Evolutionary conservation across 2,329 filamentous ascomycete genomes (phyloP).

Genomic region (Fusarium coicis): DNA sequence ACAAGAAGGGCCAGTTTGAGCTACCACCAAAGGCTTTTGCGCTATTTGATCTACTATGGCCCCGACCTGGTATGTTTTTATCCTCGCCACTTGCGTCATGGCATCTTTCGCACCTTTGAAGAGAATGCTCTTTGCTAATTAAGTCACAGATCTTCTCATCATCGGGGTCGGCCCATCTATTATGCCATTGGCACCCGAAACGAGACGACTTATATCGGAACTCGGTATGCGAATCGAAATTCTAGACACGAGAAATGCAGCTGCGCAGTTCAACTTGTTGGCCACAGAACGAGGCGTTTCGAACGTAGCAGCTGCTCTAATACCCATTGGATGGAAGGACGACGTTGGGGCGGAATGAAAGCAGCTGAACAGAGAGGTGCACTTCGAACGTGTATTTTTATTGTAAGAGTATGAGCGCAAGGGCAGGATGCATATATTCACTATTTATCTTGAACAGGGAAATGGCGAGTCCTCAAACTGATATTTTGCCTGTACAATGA

Average conservation of each 20-base stretch:
- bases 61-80: constrained; percentile 79
- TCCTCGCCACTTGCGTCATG: neutral
- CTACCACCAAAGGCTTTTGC: constrained; percentile 77
- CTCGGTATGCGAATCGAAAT: constrained; percentile 89
- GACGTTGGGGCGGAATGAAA: constrained; percentile 55
- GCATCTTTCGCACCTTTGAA: neutral
- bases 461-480: neutral
- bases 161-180: constrained; percentile 85
- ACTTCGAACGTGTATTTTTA: constrained; percentile 4
- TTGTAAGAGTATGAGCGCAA: constrained; percentile 13
- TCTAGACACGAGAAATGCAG: constrained; percentile 91
- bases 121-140: constrained; percentile 11
- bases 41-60: constrained; percentile 81
- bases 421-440: neutral
- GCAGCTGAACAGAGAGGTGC: neutral
- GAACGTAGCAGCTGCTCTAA: constrained; percentile 86
- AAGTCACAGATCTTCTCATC: constrained; percentile 78
- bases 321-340: constrained; percentile 86
- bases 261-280: constrained; percentile 92
- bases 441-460: neutral
- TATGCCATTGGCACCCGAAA: constrained; percentile 79
- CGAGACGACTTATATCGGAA: constrained; percentile 75
- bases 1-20: constrained; percentile 85
- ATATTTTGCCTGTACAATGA: neutral
- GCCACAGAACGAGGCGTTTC: constrained; percentile 91